Evolutionary conservation across 129 eudicot genomes (phyloP), one percentile per base, ranked within the genome.

Genomic region (Calendula officinalis): DNA sequence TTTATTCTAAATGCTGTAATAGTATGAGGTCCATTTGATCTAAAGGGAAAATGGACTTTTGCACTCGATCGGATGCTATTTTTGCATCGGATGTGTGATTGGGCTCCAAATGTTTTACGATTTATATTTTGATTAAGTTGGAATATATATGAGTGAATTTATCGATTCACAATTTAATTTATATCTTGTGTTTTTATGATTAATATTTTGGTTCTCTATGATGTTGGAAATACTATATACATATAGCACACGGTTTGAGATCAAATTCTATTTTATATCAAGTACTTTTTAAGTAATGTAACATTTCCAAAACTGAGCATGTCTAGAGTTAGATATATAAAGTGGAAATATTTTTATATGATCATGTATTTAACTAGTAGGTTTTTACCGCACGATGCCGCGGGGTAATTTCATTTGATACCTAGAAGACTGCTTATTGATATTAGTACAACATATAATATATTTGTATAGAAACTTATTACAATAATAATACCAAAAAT

Each of bases 21-120:
- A 64, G 34, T 46, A 51, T 72, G 55, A 72, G 50, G 71, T 72
- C 71, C 64, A 12, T 55, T 44, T 55, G 56, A 56, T 44, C 17
- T 64, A 56, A 30, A 56, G 67, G 47, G 36, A 73, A 64, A 54
- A 13, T 36, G 67, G 67, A 65, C 72, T 17, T 35, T 60, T 30
- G 17, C 48, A 37, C 8, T 65, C 64, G 50, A 36, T 63, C 13
- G 53, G 77, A 72, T 72, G 71, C 38, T 52, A 15, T 6, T 72
- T 7, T 44, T 44, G 41, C 65, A 63, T 54, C 59, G 6, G 22
- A 43, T 60, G 37, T 46, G 78, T 64, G 72, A 65, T 38, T 56
- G 78, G 76, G 70, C 56, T 70, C 70, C n/a, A 34, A 49, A 72
- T 22, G 17, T 53, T 55, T 62, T 44, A 52, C 7, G 17, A 32